Evolutionary conservation across 495 filamentous ascomycete genomes (phyloP).

Genomic region (Neurospora pannonica): DNA sequence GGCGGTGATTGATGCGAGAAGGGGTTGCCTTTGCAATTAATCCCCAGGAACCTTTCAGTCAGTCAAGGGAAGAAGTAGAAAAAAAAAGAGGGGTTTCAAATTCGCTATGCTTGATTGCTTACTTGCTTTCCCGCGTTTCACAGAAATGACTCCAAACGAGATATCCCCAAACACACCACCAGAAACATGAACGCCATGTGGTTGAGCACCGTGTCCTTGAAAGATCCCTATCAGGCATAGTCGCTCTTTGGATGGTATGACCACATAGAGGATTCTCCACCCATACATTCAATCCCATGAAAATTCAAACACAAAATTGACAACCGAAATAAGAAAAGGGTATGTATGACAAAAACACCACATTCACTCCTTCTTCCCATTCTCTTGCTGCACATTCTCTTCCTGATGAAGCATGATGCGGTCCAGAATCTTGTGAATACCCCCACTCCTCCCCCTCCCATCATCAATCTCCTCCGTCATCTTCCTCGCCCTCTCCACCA

Average conservation of each 20-base stretch:
- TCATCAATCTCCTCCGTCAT: slow-evolving; percentile 62
- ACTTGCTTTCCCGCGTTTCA: not conserved
- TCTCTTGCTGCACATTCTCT: not conserved
- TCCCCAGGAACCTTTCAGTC: not conserved
- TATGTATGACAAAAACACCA: not conserved
- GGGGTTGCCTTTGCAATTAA: not conserved
- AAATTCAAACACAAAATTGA: not conserved
- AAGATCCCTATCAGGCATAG: not conserved
- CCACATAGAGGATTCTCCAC: not conserved
- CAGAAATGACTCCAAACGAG: not conserved
- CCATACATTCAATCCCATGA: not conserved
- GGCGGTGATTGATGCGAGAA: not conserved
- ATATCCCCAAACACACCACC: not conserved
- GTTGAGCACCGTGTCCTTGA: not conserved
- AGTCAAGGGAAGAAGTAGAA: not conserved
- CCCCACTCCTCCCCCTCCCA: slow-evolving; percentile 32
- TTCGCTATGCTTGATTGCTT: not conserved
- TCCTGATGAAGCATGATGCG: slow-evolving; percentile 14
- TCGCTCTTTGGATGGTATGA: not conserved
- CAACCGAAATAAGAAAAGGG: not conserved
- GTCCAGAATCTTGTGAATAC: slow-evolving; percentile 44
- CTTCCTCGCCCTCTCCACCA: slow-evolving; percentile 55
- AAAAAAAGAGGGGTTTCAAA: not conserved
- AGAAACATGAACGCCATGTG: not conserved
- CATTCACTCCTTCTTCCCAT: not conserved